Conservation (phyloP, 1,284 basidiomycete species). For the Malassezia cuniculi region DNA sequence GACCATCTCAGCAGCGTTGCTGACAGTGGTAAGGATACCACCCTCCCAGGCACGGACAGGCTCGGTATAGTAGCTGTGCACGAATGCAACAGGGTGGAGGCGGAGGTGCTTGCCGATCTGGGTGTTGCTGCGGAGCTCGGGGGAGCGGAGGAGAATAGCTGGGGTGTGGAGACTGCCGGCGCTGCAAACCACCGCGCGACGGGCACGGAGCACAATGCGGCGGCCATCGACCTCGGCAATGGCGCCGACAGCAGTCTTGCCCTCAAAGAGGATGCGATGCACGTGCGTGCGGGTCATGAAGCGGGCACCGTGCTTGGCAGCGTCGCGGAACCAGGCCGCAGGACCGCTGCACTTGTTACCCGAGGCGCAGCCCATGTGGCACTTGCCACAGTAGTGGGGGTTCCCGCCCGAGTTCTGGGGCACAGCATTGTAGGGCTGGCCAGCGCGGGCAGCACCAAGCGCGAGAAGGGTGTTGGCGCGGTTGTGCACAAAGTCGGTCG, state of each 20-base stretch:
- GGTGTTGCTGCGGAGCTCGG: conserved; percentile 46
- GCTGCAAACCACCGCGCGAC: conserved; percentile 46
- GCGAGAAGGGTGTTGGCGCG: conserved; percentile 43
- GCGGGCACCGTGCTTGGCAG: conserved; percentile 43
- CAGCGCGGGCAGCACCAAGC: conserved; percentile 36
- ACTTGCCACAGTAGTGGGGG: conserved; percentile 47
- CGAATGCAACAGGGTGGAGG: conserved; percentile 47
- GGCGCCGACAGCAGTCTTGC: conserved; percentile 31
- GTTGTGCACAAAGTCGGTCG: conserved; percentile 44
- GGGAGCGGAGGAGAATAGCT: conserved; percentile 47
- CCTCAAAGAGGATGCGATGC: conserved; percentile 46
- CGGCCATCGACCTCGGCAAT: conserved; percentile 30
- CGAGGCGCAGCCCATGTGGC: conserved; percentile 45
- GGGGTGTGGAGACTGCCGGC: conserved; percentile 48
- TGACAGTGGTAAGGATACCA: conserved; percentile 48
- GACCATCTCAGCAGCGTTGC: conserved; percentile 34
- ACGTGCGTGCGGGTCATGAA: conserved; percentile 44
- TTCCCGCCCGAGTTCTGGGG: conserved; percentile 47
- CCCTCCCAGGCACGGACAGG: conserved; percentile 48
- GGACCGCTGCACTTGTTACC: conserved; percentile 46
- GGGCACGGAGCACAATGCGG: conserved; percentile 39
- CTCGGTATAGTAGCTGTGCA: conserved; percentile 47
- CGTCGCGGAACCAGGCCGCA: conserved; percentile 45
- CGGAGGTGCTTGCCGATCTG: conserved; percentile 48
- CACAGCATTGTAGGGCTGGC: conserved; percentile 39